Percentiles rank a stretch among this genome's conserved stretches.
Evolutionary conservation across 129 eudicot genomes (phyloP).

Genomic region (Centella asiatica): DNA sequence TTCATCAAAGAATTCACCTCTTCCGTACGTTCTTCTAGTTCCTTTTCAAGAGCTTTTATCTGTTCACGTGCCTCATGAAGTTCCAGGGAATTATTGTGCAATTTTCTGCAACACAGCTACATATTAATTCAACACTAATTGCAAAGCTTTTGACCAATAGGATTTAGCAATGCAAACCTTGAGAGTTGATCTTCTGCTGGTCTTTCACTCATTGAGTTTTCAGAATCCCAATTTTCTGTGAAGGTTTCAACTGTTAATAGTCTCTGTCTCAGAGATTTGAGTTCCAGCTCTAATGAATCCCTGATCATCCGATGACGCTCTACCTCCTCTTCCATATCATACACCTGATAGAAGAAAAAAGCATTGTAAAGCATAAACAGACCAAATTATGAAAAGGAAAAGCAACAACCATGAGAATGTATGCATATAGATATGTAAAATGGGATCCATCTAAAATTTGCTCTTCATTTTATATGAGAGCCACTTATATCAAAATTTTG

Average conservation of each 20-base stretch:
- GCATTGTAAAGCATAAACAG: neutral
- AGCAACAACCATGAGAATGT: neutral
- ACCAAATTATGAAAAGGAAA: neutral
- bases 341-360: slow-evolving; percentile 37
- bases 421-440: neutral
- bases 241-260: slow-evolving; percentile 47
- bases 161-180: slow-evolving; percentile 33
- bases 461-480: neutral
- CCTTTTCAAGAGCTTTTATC: slow-evolving; percentile 59
- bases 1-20: slow-evolving; percentile 33
- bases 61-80: slow-evolving; percentile 39
- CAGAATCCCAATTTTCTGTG: slow-evolving; percentile 37
- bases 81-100: slow-evolving; percentile 43
- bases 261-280: slow-evolving; percentile 52
- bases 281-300: slow-evolving; percentile 59
- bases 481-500: neutral
- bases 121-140: slow-evolving; percentile 3
- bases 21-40: slow-evolving; percentile 44
- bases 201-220: slow-evolving; percentile 14
- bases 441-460: neutral
- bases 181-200: slow-evolving; percentile 40
- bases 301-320: slow-evolving; percentile 50
- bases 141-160: slow-evolving; percentile 11
- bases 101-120: slow-evolving; percentile 24
- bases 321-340: slow-evolving; percentile 74